Base-by-base conservation (phyloP, 495 filamentous ascomycete genomes). In the Chlorociboria aeruginascens region DNA sequence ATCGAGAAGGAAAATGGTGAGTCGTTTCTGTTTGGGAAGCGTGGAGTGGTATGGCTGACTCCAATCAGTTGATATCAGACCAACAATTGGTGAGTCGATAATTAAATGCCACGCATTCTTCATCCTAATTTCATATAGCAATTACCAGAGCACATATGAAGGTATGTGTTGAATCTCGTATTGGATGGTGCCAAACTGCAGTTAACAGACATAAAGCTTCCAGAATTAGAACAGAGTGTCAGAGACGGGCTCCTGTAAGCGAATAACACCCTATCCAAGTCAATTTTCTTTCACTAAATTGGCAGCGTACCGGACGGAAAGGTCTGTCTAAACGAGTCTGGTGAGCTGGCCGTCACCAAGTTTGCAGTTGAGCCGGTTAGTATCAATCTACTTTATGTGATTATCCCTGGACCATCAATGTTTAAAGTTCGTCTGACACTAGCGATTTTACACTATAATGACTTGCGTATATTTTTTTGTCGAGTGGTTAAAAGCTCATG, bases 81-180 rank as follows among this genome's bases (percentile, higher is more conserved):
- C 92, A 17, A 95, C 92, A 0, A 98, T 98, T 69, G 85, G 58
- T 61, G 43, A 28, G 56, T 28, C 13, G 40, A 40, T 36, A 1
- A 25, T 25, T 25, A 25, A 25, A 25, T 25, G 20, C 20, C 20
- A 25, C 4, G 20, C 1, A 2, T 1, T 1, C 20, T 25, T 25
- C 20, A 25, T 25, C 20, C 44, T 25, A 16, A 44, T 13, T 16
- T 33, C 2, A 11, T n/a, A 16, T 34, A 61, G 74, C 92, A 8
- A 75, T 98, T 32, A 98, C 92, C 17, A 83, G 83, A 57, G 92
- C 92, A 12, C 94, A 96, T 60, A 98, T 98, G 92, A 92, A 86
- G 63, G 68, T 69, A 53, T 41, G 51, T 32, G 14, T 0, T 17
- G 29, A 32, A 36, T 17, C 10, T 7, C 37, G 2, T 32, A 41